These are phyloP conservation scores for Vachellia pachyceras DNA, from an alignment of 306 rosid genomes.

Conservation along the genomic window DNA sequence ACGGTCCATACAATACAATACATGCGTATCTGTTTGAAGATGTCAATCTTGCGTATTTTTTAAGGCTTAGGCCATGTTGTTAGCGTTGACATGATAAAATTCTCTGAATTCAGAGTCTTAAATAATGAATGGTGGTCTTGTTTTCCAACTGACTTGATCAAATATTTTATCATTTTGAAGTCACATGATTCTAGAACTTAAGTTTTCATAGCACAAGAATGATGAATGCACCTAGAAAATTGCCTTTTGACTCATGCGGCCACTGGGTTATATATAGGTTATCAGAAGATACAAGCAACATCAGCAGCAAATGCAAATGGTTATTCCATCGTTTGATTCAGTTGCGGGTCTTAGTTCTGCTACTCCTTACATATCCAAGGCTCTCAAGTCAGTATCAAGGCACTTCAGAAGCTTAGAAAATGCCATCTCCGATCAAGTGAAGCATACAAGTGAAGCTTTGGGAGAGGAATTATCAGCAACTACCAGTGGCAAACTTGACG, in stretches of 20 bases:
- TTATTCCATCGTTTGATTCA: slow-evolving; percentile 78
- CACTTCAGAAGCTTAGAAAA: slow-evolving; percentile 68
- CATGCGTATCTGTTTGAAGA: not conserved
- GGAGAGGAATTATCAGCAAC: slow-evolving; percentile 68
- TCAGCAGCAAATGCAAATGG: slow-evolving; percentile 92
- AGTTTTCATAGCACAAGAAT: not conserved
- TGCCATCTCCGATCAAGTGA: slow-evolving; percentile 74
- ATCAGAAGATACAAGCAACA: slow-evolving; percentile 85
- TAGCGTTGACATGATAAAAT: not conserved
- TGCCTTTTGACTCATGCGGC: no score
- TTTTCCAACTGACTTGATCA: not conserved
- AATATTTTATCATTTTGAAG: not conserved
- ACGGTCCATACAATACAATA: not conserved
- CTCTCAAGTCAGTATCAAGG: slow-evolving; percentile 67
- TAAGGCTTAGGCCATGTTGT: no score
- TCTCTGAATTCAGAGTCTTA: not conserved
- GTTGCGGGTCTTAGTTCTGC: slow-evolving; percentile 86
- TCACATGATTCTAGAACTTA: not conserved
- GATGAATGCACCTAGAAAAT: no score
- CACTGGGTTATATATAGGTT: slow-evolving; percentile 51
- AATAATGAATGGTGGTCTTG: no score
- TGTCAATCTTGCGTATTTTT: slow-evolving; percentile 1
- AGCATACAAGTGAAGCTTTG: slow-evolving; percentile 48
- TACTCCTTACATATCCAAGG: slow-evolving; percentile 75
- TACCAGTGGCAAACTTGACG: slow-evolving; percentile 45